Evolutionary conservation across 495 filamentous ascomycete species (phyloP), one percentile per base, ranked within the genome.

Genomic region (Articulospora tetracladia): DNA sequence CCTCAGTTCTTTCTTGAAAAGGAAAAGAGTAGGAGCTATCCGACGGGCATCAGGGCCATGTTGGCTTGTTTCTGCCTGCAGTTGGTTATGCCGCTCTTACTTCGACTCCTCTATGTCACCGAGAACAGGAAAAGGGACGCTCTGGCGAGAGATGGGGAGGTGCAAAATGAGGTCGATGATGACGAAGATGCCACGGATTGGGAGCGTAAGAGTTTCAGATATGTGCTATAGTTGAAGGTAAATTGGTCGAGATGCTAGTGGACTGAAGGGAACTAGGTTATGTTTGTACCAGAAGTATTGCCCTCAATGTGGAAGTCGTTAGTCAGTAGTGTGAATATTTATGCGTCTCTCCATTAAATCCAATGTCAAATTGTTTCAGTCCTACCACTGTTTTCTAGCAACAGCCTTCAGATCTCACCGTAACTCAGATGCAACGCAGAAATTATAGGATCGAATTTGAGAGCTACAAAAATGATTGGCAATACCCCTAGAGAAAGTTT

Each of bases 131-230:
- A 53, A 25, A 6, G 50, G 19, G 50, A 53, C 24, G 24, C 20
- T 19, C 24, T 24, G 4, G 24, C 19, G 13, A 53, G 19, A 11
- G 50, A 25, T 12, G 19, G 20, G 23, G 50, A 53, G 23, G 24
- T 25, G 11, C 20, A 53, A 24, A 4, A 11, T 4, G 24, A 6
- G 11, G 10, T 53, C 3, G 19, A 11, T 19, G 50, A 24, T 11
- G 19, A 25, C 23, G 24, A 53, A 25, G 50, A 53, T 28, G 24
- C 24, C 7, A 53, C 50, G 19, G 50, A 53, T 28, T 25, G 50
- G 50, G 50, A 53, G 50, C 6, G 24, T 6, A 24, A 24, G 50
- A 53, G 10, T 53, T 53, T 53, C 50, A 53, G 50, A 53, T 53
- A 53, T 53, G 10, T 28, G 3, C 19, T 28, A 28, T 53, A 53